Evolutionary conservation across 371 early-diverging fungal genomes (phyloP), one percentile per base, ranked within the genome.

Genomic region (Rhizopus arrhizus): DNA sequence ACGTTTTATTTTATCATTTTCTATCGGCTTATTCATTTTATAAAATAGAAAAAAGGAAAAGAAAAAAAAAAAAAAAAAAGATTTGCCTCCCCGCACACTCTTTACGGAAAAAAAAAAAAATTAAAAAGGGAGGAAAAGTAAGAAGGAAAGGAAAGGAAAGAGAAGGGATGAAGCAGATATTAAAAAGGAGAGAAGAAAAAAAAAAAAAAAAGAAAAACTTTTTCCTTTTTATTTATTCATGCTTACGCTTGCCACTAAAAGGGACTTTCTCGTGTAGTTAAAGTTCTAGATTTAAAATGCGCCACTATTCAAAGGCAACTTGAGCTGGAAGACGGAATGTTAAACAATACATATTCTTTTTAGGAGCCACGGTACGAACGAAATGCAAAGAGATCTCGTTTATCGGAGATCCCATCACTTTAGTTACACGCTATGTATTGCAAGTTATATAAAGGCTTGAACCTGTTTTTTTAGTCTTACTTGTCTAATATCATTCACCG

Each of bases 311-410:
- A 71, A 82, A 83, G 2, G 83, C 85, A 11, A 87, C 74, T 32
- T 80, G 83, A 16, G 80, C 70, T 33, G 84, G 85, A 42, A 94
- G 68, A 7, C 77, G 77, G 70, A 98, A 93, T 6, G 93, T 89
- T 36, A 96, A 72, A 66, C 99, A 98, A 68, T 91, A 90, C 98
- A 98, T 97, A 43, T 96, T 94, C 81, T 97, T 99, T 61, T 94
- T 95, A 2, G 99, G 99, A 3, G 99, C 96, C 0, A 99, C 99
- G 53, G 88, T 90, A 31, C 98, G 87, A 2, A 99, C 98, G 63
- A 80, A 85, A 61, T 91, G 88, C 1, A 93, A 61, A 2, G 69
- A 64, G 28, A 82, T 70, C 22, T 74, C 59, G 36, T 85, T 83
- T 11, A 86, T 56, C 43, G 69, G 61, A 29, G 73, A 61, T 13